Conservation (phyloP, 441 rosid genomes). For the Melastoma candidum region DNA sequence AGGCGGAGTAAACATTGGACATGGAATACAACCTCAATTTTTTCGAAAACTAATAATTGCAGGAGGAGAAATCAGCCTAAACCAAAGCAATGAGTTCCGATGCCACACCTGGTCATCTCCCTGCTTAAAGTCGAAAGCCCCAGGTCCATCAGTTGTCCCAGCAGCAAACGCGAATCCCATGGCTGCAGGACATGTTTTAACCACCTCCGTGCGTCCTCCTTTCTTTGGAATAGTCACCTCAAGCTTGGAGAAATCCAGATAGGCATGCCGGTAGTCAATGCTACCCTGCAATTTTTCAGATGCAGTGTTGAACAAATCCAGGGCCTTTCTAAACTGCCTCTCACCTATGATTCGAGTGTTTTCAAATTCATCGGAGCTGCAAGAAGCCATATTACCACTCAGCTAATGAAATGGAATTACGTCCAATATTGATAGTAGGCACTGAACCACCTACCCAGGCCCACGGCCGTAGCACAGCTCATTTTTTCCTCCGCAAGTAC, state of each 20-base stretch:
- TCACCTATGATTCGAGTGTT: constrained; percentile 86
- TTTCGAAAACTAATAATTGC: too few relatives aligned
- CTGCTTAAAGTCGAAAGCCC: constrained; percentile 95
- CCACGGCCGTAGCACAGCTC: constrained; percentile 91
- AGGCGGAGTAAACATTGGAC: too few relatives aligned
- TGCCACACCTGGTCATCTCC: constrained; percentile 71
- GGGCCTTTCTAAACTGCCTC: constrained; percentile 71
- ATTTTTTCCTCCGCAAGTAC: constrained; percentile 90
- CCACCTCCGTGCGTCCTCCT: constrained; percentile 55
- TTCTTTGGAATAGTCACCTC: constrained; percentile 47
- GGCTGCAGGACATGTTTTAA: constrained; percentile 90
- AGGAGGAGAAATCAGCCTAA: background rate
- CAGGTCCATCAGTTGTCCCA: constrained; percentile 98
- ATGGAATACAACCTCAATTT: too few relatives aligned
- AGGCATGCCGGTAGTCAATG: constrained; percentile 68
- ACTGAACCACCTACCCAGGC: constrained; percentile 55
- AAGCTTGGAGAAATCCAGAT: constrained; percentile 72
- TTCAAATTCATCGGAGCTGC: constrained; percentile 91
- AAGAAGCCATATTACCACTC: constrained; percentile 7
- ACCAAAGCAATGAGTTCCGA: constrained; percentile 1
- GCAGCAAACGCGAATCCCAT: constrained; percentile 98
- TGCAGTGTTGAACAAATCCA: constrained; percentile 69
- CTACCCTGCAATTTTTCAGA: constrained; percentile 66
- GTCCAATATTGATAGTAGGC: constrained; percentile 2
- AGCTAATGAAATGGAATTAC: background rate